Percentiles rank a stretch among this genome's conserved stretches.
Conservation (phyloP, 2,329 filamentous ascomycete species). For the Immersiporthe knoxdaviesiana region DNA sequence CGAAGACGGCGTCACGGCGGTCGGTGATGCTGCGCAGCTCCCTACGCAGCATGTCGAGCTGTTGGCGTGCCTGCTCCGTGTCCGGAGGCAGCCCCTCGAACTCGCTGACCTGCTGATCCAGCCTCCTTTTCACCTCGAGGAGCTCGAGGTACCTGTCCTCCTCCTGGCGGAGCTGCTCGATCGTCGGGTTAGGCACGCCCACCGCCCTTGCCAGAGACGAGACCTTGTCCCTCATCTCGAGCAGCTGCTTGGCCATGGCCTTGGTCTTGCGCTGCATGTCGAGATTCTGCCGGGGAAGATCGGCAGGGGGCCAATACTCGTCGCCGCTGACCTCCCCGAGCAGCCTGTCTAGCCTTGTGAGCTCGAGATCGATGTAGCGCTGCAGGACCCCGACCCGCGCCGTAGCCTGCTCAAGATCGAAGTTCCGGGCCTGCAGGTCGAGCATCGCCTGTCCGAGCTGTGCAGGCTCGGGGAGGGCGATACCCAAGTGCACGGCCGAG, state of each 20-base stretch:
- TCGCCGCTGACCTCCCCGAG: constrained; percentile 48
- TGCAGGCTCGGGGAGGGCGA: constrained; percentile 52
- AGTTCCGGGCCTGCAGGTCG: constrained; percentile 57
- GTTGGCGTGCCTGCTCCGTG: constrained; percentile 66
- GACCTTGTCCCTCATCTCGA: constrained; percentile 65
- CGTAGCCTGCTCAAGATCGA: constrained; percentile 59
- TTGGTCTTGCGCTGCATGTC: constrained; percentile 75
- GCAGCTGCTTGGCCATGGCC: constrained; percentile 65
- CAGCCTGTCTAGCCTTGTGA: constrained; percentile 44
- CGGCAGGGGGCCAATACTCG: constrained; percentile 56
- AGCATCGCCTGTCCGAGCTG: constrained; percentile 57
- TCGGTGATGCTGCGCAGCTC: constrained; percentile 65
- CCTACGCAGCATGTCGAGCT: constrained; percentile 68
- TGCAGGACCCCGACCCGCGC: constrained; percentile 61
- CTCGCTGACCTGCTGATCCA: constrained; percentile 65
- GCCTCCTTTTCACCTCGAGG: constrained; percentile 57
- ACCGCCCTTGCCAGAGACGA: constrained; percentile 43
- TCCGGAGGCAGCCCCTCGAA: constrained; percentile 78
- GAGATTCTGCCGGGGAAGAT: constrained; percentile 70
- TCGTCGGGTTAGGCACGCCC: constrained; percentile 46
- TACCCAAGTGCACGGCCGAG: constrained; percentile 53
- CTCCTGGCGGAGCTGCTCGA: constrained; percentile 61
- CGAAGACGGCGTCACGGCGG: constrained; percentile 74
- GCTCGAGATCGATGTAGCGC: constrained; percentile 57
- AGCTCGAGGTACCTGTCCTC: constrained; percentile 63